A percentile compares a stretch with the other conserved stretches of the same genome.
Evolutionary conservation across 192 early-diverging fungal species (phyloP).

Genomic region (Chytriomyces confervae): DNA sequence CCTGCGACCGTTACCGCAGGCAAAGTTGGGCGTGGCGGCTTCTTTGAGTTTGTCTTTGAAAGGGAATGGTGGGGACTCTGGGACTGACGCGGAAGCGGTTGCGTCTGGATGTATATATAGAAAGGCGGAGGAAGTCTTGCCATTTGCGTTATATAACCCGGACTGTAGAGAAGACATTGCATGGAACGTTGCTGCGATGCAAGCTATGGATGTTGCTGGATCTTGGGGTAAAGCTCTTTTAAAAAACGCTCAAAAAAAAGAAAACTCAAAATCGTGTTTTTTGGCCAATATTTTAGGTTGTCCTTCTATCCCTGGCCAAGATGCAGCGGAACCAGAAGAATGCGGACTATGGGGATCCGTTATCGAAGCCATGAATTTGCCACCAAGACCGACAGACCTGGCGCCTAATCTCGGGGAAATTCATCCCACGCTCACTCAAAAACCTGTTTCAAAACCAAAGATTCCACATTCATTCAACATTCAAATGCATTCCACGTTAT

Average conservation of each 20-base stretch:
- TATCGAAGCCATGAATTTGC: slow-evolving; percentile 7
- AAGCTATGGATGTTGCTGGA: slow-evolving; percentile 22
- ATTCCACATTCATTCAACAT: not conserved
- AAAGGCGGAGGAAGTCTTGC: slow-evolving; percentile 15
- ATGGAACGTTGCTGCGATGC: slow-evolving; percentile 29
- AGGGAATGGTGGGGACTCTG: not conserved
- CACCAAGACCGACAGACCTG: not conserved
- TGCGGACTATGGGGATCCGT: slow-evolving; percentile 11
- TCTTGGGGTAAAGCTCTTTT: slow-evolving; percentile 14
- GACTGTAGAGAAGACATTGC: slow-evolving; percentile 23
- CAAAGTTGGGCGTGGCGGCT: not conserved
- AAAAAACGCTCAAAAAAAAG: not conserved
- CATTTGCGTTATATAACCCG: slow-evolving; percentile 26
- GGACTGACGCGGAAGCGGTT: not conserved
- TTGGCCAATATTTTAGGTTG: not conserved
- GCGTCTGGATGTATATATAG: not conserved
- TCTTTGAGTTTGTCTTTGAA: too few species aligned
- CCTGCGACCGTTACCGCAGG: not conserved
- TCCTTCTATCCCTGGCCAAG: not conserved
- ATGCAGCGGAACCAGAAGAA: not conserved
- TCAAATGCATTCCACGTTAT: not conserved
- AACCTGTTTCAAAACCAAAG: not conserved
- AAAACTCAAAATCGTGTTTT: not conserved
- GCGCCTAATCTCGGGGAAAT: not conserved
- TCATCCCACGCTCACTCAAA: not conserved